Evolutionary conservation across 306 rosid species (phyloP).

Genomic region (Geum urbanum): DNA sequence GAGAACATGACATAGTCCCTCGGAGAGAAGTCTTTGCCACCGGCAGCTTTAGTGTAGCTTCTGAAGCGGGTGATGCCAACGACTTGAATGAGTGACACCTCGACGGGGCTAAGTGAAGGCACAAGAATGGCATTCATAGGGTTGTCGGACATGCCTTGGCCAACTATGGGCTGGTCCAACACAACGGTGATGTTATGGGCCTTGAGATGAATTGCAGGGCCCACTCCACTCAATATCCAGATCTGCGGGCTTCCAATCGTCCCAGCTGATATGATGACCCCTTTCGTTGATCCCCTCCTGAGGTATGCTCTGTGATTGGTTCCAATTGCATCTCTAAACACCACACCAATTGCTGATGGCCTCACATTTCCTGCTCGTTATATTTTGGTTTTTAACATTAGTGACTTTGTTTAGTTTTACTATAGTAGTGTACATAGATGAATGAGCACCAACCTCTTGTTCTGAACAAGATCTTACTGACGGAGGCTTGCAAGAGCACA

Average conservation of each 20-base stretch:
- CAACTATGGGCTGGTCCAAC: conserved; percentile 51
- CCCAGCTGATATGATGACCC: conserved; percentile 59
- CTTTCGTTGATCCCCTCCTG: conserved; percentile 25
- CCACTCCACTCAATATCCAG: conserved; percentile 63
- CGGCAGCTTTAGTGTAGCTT: conserved; percentile 67
- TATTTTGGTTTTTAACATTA: neutral
- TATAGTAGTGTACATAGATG: neutral
- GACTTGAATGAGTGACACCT: conserved; percentile 50
- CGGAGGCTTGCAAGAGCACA: conserved; percentile 54
- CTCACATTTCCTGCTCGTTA: conserved; percentile 30
- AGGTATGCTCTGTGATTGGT: conserved; percentile 41
- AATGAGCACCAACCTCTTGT: conserved; percentile 28
- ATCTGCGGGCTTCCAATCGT: conserved; percentile 85
- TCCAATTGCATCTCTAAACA: conserved; percentile 44
- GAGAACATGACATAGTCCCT: conserved; percentile 68
- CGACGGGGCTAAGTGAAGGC: conserved; percentile 63
- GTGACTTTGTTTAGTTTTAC: neutral
- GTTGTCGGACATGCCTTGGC: conserved; percentile 62
- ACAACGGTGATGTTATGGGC: conserved; percentile 43
- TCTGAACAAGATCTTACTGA: conserved; percentile 45
- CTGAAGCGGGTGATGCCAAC: conserved; percentile 49
- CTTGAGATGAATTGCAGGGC: conserved; percentile 40
- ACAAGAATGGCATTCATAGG: conserved; percentile 64
- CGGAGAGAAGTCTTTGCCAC: conserved; percentile 58
- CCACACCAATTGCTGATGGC: conserved; percentile 58